These are phyloP conservation scores for sorghum (Sorghum bicolor) DNA, from an alignment of 176 grass and related monocot species.

Conservation along the genomic window DNA sequence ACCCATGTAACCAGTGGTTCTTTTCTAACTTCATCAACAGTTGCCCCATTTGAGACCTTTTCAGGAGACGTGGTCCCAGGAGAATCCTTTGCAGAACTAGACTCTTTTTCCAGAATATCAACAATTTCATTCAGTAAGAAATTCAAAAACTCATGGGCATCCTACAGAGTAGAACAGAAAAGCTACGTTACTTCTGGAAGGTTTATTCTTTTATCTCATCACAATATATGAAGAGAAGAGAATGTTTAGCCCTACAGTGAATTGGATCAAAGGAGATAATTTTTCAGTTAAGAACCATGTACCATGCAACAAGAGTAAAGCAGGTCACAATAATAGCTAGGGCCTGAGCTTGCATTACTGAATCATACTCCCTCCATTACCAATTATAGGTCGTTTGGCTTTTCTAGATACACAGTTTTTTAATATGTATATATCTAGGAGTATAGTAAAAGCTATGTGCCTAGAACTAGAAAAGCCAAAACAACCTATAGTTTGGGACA, in stretches of 20 bases:
- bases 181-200: conserved; percentile 19
- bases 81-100: conserved; percentile 42
- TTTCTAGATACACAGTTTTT: background rate
- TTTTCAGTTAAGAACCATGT: conserved; percentile 3
- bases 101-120: conserved; percentile 85
- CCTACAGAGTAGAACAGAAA: conserved; percentile 53
- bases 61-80: conserved; percentile 41
- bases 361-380: background rate
- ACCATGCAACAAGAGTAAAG: background rate
- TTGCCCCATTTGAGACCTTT: conserved; percentile 49
- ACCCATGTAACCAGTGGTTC: conserved; percentile 78
- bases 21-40: conserved; percentile 40
- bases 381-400: background rate
- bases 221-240: background rate
- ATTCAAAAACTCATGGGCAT: conserved; percentile 96
- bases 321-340: conserved; percentile 11
- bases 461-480: background rate
- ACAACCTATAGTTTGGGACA: background rate
- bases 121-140: conserved; percentile 94
- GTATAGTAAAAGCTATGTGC: background rate
- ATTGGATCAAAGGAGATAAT: conserved; percentile 3
- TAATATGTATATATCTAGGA: background rate
- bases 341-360: background rate
- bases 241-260: background rate
- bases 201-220: background rate